Evolutionary conservation across 495 filamentous ascomycete species (phyloP), one percentile per base, ranked within the genome.

Genomic region (Polyplosphaeria fusca): DNA sequence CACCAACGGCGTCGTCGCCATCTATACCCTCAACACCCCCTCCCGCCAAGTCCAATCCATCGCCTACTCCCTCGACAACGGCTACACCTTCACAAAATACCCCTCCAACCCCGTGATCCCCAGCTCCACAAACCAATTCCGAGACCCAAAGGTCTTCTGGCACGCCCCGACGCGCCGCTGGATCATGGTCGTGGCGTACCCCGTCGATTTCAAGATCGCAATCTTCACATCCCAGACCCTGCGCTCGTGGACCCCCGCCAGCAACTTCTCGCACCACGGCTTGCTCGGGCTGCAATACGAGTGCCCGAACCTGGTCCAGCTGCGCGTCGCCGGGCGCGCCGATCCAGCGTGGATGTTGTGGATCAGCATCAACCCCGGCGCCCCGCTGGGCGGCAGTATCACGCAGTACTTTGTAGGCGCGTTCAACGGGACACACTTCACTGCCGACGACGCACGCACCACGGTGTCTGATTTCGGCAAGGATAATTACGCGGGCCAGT

Each of bases 131-230:
- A 67, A 64, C 18, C 74, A 83, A 27, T 84, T 83, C 67, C 76
- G 82, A 14, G 81, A 84, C 62, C 81, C 82, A 0, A 78, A 79
- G 58, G 73, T 82, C 7, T 69, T 81, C 50, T 78, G 79, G 73
- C 74, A 83, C 44, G 70, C 69, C 3, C 47, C 55, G 0, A 75
- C 70, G 11, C 46, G 71, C 13, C 70, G 69, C 44, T 84, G 80
- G 82, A 70, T 81, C 14, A 74, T 74, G 47, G 73, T 79, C 0
- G 61, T 77, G 14, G 52, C 76, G 3, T 76, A 79, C 30, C 66
- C 79, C 4, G 67, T 74, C 56, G 69, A 78, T 14, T 81, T 81
- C 54, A 73, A 71, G 19, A 69, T 83, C 42, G 71, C 75, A 4
- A 69, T 84, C 38, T 84, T 65, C 50, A 81, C 75, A 13, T 82